A percentile compares a stretch with the other conserved stretches of the same genome.
phyloP scores from a whole-genome alignment of 371 early-diverging fungal species.

The Zopfochytrium polystomum region DNA sequence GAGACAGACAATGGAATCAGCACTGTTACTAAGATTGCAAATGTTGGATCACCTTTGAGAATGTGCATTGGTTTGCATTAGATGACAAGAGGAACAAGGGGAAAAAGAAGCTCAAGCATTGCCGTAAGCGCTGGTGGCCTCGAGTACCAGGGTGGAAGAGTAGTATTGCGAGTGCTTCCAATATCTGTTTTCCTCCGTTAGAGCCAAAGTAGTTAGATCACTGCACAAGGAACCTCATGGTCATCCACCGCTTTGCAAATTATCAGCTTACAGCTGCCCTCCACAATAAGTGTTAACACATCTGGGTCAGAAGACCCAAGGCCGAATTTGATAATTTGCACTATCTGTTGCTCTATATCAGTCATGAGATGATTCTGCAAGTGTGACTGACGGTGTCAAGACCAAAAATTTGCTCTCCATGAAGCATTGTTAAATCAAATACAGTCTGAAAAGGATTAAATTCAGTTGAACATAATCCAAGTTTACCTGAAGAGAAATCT shows the following conservation, averaged over 20 bases:
- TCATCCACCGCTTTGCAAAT: constrained; percentile 12
- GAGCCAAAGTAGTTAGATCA: not conserved
- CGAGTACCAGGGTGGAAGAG: constrained; percentile 22
- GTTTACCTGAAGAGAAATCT: constrained; percentile 5
- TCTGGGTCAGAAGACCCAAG: too few relatives aligned
- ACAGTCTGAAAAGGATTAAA: constrained; percentile 4
- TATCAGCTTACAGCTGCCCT: constrained; percentile 21
- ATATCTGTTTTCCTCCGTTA: constrained; percentile 2
- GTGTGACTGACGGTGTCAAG: constrained; percentile 13
- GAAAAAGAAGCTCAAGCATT: constrained; percentile 24
- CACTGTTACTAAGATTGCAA: not conserved
- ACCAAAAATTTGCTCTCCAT: constrained; percentile 10
- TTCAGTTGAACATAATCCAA: not conserved
- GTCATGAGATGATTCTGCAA: too few relatives aligned
- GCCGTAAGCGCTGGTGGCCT: constrained; percentile 12
- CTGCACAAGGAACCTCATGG: constrained; percentile 7
- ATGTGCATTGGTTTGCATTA: constrained; percentile 8
- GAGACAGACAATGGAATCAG: not conserved
- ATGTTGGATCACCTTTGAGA: constrained; percentile 3
- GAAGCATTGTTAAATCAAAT: constrained; percentile 22
- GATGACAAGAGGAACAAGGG: constrained; percentile 15
- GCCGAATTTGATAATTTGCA: too few relatives aligned
- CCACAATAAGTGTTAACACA: constrained; percentile 17
- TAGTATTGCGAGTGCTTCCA: constrained; percentile 21
- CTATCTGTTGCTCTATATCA: too few relatives aligned